phyloP scores from a whole-genome alignment of 306 rosid species.

The Cicer pinnatifidum region DNA sequence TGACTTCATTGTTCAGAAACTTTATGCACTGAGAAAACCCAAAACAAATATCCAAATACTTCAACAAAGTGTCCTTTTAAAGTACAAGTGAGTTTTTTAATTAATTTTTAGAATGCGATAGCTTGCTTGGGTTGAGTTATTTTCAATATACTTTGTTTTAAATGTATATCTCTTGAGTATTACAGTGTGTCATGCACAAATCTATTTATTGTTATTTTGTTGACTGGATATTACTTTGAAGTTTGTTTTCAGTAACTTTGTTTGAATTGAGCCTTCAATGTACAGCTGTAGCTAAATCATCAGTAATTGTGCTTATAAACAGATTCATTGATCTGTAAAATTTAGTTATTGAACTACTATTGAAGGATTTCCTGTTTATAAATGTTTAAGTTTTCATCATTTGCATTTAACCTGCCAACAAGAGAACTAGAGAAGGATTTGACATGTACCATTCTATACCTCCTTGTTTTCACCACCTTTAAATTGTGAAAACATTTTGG shows the following conservation, averaged over 20 bases:
- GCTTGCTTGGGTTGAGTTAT: neutral
- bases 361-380: slow-evolving; percentile 23
- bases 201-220: neutral
- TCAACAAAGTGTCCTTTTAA: slow-evolving; percentile 93
- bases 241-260: neutral
- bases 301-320: slow-evolving; percentile 19
- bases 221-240: slow-evolving; percentile 11
- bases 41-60: slow-evolving; percentile 98
- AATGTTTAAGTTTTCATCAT: slow-evolving; percentile 25
- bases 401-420: slow-evolving; percentile 23
- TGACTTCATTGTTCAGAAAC: slow-evolving; percentile 97
- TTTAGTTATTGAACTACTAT: slow-evolving; percentile 21
- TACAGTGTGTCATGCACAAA: neutral
- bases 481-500: slow-evolving; percentile 35
- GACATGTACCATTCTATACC: slow-evolving; percentile 20
- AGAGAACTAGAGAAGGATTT: slow-evolving; percentile 31
- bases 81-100: slow-evolving; percentile 80
- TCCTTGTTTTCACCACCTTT: slow-evolving; percentile 31
- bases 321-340: slow-evolving; percentile 29
- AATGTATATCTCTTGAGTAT: slow-evolving; percentile 28
- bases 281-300: slow-evolving; percentile 26
- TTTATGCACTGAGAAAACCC: slow-evolving; percentile 90
- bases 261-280: slow-evolving; percentile 27
- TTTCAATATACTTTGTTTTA: neutral
- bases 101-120: slow-evolving; percentile 16